These are phyloP conservation scores for Metarhizium brunneum DNA, from an alignment of 2,329 filamentous ascomycete genomes.

Conservation along the genomic window DNA sequence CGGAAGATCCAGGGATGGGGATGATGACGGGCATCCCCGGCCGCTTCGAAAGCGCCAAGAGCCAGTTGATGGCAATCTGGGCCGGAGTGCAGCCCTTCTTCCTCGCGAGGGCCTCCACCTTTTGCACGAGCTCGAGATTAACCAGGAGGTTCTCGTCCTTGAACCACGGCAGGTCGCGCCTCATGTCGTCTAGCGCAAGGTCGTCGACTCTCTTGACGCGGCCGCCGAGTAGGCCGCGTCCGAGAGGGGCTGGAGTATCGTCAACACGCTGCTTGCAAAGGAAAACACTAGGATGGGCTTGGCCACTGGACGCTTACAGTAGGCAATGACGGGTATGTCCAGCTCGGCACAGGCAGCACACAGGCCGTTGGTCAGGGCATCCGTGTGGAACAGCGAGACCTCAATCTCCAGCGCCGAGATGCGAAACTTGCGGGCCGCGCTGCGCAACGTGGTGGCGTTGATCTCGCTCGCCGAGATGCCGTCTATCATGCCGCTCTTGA, in stretches of 20 bases:
- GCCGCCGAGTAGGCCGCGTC: too few species aligned
- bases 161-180: too few species aligned
- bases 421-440: neutral
- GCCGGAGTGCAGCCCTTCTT: conserved; percentile 43
- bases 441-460: too few species aligned
- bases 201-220: neutral
- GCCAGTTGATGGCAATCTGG: conserved; percentile 61
- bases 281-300: too few species aligned
- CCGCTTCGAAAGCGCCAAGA: conserved; percentile 36
- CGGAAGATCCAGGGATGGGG: conserved; percentile 58
- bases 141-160: neutral
- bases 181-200: neutral
- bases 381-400: neutral
- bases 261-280: too few species aligned
- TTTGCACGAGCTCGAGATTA: conserved; percentile 32
- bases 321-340: neutral
- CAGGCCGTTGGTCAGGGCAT: neutral
- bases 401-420: neutral
- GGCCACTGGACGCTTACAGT: too few species aligned
- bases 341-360: neutral
- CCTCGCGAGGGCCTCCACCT: too few species aligned
- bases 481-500: too few species aligned
- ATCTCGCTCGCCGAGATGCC: too few species aligned
- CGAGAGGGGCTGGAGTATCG: too few species aligned
- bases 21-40: conserved; percentile 49